Base-by-base conservation (phyloP, 2,329 filamentous ascomycete genomes). In the Sporothrix protearum region DNA sequence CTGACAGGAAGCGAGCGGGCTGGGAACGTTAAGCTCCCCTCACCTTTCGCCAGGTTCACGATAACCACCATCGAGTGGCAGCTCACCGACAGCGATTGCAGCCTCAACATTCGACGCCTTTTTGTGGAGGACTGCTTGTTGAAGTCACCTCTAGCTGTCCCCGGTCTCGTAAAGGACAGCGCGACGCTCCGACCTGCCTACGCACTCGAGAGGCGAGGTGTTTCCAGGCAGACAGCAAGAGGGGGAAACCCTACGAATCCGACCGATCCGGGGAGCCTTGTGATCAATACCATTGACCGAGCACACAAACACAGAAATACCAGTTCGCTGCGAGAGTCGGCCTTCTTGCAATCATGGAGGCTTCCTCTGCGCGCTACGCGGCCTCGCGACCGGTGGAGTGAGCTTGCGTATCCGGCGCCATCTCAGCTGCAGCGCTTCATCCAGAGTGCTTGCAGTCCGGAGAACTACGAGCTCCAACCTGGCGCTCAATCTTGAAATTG, bases 401-500 rank as follows among this genome's bases (percentile, higher is more conserved):
- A 91, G 80, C 91, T 92, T 83, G 89, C 90, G 79, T 89, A 92
- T 80, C 89, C 92, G 74, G 89, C 91, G 71, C 89, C 92, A 75
- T 95, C 94, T 72, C 93, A 94, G 80, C 88, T 99, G 73, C 94
- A 97, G 84, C 92, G 96, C 82, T 97, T 94, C 82, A 97, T 99
- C 81, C 90, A 96, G 80, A 94, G 94, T 83, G 95, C 96, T 75
- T 98, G 96, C 85, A 96, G 96, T 78, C 93, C 96, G 68, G 92
- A 97, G 80, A 97, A 98, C 84, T 97, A 94, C 85, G 96, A 99
- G 84, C 95, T n/a, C 96, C 74, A 98, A 99, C 80, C 91, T 99
- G 71, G 96, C 94, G 72, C 85, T 99, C 75, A 96, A 96, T 79
- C 92, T 99, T 80, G 96, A 99, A 86, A 97, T 99, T 78, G 86